A percentile compares a stretch with the other conserved stretches of the same genome.
Conservation (phyloP, 2,329 filamentous ascomycete genomes). For the Leptographium procerum region DNA sequence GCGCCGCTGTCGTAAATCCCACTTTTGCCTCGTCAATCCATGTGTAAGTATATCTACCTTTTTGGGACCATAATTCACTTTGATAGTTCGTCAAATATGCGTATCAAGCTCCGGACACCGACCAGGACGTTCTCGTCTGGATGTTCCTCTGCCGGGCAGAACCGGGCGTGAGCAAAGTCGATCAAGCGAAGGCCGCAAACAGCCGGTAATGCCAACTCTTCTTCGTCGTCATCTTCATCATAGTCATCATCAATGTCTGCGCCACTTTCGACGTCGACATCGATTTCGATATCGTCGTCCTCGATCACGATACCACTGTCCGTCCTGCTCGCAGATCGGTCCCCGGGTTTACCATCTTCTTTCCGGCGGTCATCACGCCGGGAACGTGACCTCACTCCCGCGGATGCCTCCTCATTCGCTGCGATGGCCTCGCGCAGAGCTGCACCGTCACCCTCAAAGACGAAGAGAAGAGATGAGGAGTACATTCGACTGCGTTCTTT, state of each 20-base stretch:
- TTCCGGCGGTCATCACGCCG: conserved; percentile 7
- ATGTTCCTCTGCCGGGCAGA: conserved; percentile 70
- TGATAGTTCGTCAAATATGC: conserved; percentile 59
- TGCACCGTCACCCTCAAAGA: conserved; percentile 52
- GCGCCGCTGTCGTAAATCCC: not conserved
- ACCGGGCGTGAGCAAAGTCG: conserved; percentile 89
- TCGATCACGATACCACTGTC: conserved; percentile 47
- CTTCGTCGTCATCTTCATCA: conserved; percentile 18
- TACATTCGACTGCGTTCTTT: conserved; percentile 52
- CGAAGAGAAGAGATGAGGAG: conserved; percentile 49
- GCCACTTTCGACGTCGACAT: conserved; percentile 37
- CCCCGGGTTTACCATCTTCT: conserved; percentile 14
- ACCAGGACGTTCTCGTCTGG: conserved; percentile 73
- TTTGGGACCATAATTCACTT: conserved; percentile 11
- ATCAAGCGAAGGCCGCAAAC: conserved; percentile 79
- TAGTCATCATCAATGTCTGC: conserved; percentile 37
- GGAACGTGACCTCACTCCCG: not conserved
- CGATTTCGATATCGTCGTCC: conserved; percentile 27
- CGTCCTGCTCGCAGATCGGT: conserved; percentile 30
- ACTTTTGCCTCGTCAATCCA: not conserved
- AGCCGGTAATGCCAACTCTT: conserved; percentile 39
- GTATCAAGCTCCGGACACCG: conserved; percentile 60
- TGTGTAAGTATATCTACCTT: not conserved
- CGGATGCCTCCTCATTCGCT: conserved; percentile 26
- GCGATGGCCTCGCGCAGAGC: conserved; percentile 41